Base-by-base conservation (phyloP, 2,329 filamentous ascomycete species). In the Phialemonium atrogriseum region DNA sequence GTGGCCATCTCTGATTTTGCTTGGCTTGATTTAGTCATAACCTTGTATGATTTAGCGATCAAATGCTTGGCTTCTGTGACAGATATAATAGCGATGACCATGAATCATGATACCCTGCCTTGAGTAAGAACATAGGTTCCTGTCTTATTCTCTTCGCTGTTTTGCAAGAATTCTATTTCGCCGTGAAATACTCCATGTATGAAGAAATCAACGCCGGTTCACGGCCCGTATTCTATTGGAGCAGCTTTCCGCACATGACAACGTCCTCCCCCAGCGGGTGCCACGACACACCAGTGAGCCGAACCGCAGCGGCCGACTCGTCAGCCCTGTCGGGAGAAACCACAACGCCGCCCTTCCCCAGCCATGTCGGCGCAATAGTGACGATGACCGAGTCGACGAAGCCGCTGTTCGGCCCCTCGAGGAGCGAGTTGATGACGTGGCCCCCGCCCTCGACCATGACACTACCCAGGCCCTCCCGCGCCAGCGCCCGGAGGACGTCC, bases 371-470 rank as follows among this genome's bases (percentile, higher is more conserved):
- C 4, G 89, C 87, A 48, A 95, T 77, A 0, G 89, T 95, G 36
- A 95, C 69, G 46, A 96, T 82, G 29, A 94, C 78, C 3, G 80
- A 80, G 49, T 85, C 72, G 24, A 67, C 66, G 7, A 87, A 60
- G n/a, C 53, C 46, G 11, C 73, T 63, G 46, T 77, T 74, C 17
- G 62, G 60, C 3, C 72, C 65, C 23, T 70, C 64, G n/a, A 96
- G 65, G 12, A 96, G 59, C 22, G 81, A 74, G 51, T 91, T 93
- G 51, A 96, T 85, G 20, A 95, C 77, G 9, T 68, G 64, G 1
- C 74, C 88, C 9, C 89, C 89, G 0, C 89, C 89, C 55, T 96
- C 89, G 29, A 96, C 70, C 89, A 95, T 95, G 36, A 95, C 66
- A 50, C 86, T 94, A 32, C 59, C 56, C 26, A 94, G 60, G 2